phyloP scores from a whole-genome alignment of 2,329 filamentous ascomycete species.

The Blastomyces parvus region DNA sequence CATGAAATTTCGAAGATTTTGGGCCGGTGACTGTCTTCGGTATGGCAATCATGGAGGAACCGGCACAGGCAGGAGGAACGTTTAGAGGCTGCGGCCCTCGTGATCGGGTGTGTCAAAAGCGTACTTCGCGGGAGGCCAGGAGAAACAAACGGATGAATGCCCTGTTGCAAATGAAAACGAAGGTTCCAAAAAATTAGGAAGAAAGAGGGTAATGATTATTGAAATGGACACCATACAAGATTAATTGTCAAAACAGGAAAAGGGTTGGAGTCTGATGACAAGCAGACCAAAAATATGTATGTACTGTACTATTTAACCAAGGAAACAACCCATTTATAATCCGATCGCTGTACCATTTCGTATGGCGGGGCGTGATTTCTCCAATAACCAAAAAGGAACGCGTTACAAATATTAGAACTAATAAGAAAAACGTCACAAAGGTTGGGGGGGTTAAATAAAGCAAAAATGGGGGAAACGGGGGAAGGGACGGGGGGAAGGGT shows the following conservation, averaged over 20 bases:
- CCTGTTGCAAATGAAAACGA: background rate
- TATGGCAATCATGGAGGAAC: no score
- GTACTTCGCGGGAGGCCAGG: background rate
- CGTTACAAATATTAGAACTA: background rate
- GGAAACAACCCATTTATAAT: background rate
- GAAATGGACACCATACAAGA: background rate
- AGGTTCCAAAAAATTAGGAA: background rate
- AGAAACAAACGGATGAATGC: background rate
- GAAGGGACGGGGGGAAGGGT: background rate
- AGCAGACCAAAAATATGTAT: background rate
- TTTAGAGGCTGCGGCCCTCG: background rate
- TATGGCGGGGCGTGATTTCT: background rate
- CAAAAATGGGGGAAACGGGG: background rate
- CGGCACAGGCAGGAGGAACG: background rate
- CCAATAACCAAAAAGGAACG: background rate
- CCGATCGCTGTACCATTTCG: background rate
- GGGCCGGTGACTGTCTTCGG: background rate
- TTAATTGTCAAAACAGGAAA: background rate
- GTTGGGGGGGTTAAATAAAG: background rate
- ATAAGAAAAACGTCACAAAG: background rate
- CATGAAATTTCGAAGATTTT: background rate
- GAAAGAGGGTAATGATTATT: background rate
- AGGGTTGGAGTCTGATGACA: background rate
- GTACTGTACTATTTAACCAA: slow-evolving; percentile 3
- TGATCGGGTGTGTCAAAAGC: background rate